Percentiles rank a stretch among this genome's conserved stretches.
These are phyloP conservation scores for Trichophyton simii DNA, from an alignment of 2,329 filamentous ascomycete genomes.

Conservation along the genomic window DNA sequence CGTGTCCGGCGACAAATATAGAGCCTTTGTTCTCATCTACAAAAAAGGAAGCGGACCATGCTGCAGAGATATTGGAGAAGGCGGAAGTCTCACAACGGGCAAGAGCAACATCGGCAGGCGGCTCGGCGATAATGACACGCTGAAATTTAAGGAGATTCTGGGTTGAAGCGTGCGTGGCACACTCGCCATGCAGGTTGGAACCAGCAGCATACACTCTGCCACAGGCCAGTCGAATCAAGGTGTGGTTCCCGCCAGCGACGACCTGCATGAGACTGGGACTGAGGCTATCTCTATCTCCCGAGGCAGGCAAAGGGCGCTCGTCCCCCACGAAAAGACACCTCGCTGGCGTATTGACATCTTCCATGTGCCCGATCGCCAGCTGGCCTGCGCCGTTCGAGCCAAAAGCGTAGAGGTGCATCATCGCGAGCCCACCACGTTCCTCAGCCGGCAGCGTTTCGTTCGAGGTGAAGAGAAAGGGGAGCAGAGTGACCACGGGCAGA, in stretches of 20 bases:
- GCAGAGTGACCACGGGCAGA: neutral
- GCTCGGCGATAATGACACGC: slow-evolving; percentile 17
- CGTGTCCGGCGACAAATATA: slow-evolving; percentile 54
- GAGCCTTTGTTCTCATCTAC: slow-evolving; percentile 35
- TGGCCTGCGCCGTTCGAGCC: slow-evolving; percentile 70
- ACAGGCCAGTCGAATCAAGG: slow-evolving; percentile 52
- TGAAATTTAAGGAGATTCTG: slow-evolving; percentile 15
- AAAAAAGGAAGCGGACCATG: slow-evolving; percentile 64
- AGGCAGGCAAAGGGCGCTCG: slow-evolving; percentile 14
- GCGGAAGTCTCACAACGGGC: slow-evolving; percentile 17
- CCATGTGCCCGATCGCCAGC: slow-evolving; percentile 56
- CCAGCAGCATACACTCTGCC: slow-evolving; percentile 56
- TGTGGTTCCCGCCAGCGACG: slow-evolving; percentile 73
- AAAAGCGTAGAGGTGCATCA: slow-evolving; percentile 48
- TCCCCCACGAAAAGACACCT: slow-evolving; percentile 41
- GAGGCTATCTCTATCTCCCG: slow-evolving; percentile 1
- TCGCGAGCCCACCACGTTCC: neutral
- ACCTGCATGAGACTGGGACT: slow-evolving; percentile 23
- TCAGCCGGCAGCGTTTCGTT: neutral
- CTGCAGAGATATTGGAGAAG: slow-evolving; percentile 49
- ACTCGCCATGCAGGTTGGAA: slow-evolving; percentile 40
- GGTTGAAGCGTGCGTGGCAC: slow-evolving; percentile 13
- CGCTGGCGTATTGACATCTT: slow-evolving; percentile 58
- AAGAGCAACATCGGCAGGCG: slow-evolving; percentile 5
- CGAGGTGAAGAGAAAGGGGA: neutral